Evolutionary conservation across 1,284 basidiomycete genomes (phyloP).

Genomic region (Sanghuangporus baumii): DNA sequence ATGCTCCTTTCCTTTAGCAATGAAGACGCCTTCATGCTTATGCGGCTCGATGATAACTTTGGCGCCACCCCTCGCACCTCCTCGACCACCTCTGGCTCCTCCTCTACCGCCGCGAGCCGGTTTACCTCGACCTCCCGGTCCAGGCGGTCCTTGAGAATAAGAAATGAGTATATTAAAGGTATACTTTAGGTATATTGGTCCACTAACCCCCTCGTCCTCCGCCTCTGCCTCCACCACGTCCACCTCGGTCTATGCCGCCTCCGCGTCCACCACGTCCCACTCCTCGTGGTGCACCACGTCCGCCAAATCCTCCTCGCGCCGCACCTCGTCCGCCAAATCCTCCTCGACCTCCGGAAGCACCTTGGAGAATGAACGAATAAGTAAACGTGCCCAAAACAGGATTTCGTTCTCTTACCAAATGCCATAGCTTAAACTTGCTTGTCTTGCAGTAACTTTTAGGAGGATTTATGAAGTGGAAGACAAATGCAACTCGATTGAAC

Average conservation of each 20-base stretch:
- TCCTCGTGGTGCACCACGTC: conserved; percentile 21
- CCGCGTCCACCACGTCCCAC: conserved; percentile 27
- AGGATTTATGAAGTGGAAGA: background rate
- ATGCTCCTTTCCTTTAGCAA: conserved; percentile 94
- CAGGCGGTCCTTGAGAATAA: conserved; percentile 24
- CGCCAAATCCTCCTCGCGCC: conserved; percentile 20
- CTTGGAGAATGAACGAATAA: conserved; percentile 22
- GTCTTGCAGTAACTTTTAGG: background rate
- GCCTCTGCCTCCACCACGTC: conserved; percentile 28
- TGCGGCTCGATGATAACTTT: conserved; percentile 94
- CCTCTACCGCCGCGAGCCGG: conserved; percentile 36
- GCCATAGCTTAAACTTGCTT: conserved; percentile 24
- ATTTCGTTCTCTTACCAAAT: conserved; percentile 27
- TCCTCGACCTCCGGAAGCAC: conserved; percentile 42
- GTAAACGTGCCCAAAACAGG: background rate
- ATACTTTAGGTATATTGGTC: conserved; percentile 9
- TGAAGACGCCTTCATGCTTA: conserved; percentile 90
- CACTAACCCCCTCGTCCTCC: conserved; percentile 18
- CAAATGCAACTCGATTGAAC: background rate
- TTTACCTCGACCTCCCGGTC: conserved; percentile 33
- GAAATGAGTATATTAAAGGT: background rate
- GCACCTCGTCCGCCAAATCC: conserved; percentile 26
- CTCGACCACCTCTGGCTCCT: conserved; percentile 44
- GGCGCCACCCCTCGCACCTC: conserved; percentile 75
- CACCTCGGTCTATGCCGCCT: conserved; percentile 27